Evolutionary conservation across 2,329 filamentous ascomycete species (phyloP), one percentile per base, ranked within the genome.

Genomic region (Aphanocladium album): DNA sequence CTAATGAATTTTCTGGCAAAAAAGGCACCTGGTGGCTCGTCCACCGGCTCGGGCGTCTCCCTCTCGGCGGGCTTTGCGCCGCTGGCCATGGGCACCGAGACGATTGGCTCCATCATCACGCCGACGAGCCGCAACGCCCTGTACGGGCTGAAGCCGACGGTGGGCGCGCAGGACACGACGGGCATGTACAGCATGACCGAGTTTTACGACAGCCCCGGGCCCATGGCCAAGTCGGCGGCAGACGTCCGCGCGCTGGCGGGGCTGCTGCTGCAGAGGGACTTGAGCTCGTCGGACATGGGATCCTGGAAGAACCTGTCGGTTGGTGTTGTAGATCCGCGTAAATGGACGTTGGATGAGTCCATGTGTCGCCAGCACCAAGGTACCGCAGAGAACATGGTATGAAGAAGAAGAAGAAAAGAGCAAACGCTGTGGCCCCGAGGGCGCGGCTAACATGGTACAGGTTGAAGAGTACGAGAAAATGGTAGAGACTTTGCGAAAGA

Each of bases 81-180:
- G 30, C 62, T 74, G 4, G 67, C 70, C 9, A 67, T 74, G 27
- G 71, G 66, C 8, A 70, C 70, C 19, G 71, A 75, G 62, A 74
- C 72, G 7, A 64, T 68, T 12, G 71, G 71, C 5, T 74, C 68
- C 1, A 66, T 71, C 19, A 62, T 71, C 21, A 65, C 64, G 1
- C 67, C 69, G 0, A 46, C 67, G 1, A 62, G 57, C 0, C 57
- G 68, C 2, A 61, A 66, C 2, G 67, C 63, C 5, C 37, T 73
- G 1, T 73, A 70, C 53, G 65, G 67, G 2, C 45, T 73, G 30
- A 73, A 70, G 46, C 66, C 67, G 1, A 66, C 64, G 2, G 43
- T 63, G 3, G 64, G 64, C n/a, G 60, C 41, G 6, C 62, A 65
- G 41, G n/a, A 66, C 47, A 50, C 45, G 41, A 37, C 57, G 9